phyloP scores from a whole-genome alignment of 2,329 filamentous ascomycete genomes.

The Talaromyces funiculosus region DNA sequence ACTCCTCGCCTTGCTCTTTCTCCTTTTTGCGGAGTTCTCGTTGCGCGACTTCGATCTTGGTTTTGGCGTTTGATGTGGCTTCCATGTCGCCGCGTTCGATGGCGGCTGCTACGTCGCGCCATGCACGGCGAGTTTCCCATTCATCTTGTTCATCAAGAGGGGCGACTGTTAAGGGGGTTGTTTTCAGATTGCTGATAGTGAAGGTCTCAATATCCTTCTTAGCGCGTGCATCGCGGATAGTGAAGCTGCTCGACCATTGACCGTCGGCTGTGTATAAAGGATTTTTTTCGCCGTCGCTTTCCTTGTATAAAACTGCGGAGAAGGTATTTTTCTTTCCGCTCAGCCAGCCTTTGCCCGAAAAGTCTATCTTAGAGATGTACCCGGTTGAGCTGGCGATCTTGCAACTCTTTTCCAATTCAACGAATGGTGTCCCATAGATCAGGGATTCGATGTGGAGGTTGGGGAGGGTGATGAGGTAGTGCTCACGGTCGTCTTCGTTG shows the following conservation, averaged over 20 bases:
- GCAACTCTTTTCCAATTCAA: slow-evolving; percentile 80
- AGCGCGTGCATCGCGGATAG: slow-evolving; percentile 63
- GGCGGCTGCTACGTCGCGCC: slow-evolving; percentile 75
- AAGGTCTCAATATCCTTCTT: slow-evolving; percentile 53
- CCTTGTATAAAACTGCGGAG: slow-evolving; percentile 66
- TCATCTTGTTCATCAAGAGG: slow-evolving; percentile 75
- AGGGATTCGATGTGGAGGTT: slow-evolving; percentile 90
- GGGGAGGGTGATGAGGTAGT: slow-evolving; percentile 86
- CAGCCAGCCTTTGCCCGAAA: slow-evolving; percentile 89
- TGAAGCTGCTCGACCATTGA: slow-evolving; percentile 82
- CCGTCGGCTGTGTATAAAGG: slow-evolving; percentile 74
- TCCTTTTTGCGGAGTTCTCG: slow-evolving; percentile 70
- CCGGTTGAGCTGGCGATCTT: slow-evolving; percentile 83
- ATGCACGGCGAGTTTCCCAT: slow-evolving; percentile 81
- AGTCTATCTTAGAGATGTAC: slow-evolving; percentile 85
- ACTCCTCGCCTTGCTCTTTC: slow-evolving; percentile 65
- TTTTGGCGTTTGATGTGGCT: slow-evolving; percentile 69
- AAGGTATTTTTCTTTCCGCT: slow-evolving; percentile 95
- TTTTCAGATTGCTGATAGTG: slow-evolving; percentile 52
- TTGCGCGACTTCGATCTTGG: slow-evolving; percentile 84
- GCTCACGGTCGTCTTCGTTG: slow-evolving; percentile 46
- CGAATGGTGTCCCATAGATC: slow-evolving; percentile 67
- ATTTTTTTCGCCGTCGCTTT: slow-evolving; percentile 60
- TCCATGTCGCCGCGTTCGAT: slow-evolving; percentile 83
- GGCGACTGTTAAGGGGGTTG: slow-evolving; percentile 64